Evolutionary conservation across 768 basidiomycete genomes (phyloP), one percentile per base, ranked within the genome.

Genomic region (Auricularia sp.): DNA sequence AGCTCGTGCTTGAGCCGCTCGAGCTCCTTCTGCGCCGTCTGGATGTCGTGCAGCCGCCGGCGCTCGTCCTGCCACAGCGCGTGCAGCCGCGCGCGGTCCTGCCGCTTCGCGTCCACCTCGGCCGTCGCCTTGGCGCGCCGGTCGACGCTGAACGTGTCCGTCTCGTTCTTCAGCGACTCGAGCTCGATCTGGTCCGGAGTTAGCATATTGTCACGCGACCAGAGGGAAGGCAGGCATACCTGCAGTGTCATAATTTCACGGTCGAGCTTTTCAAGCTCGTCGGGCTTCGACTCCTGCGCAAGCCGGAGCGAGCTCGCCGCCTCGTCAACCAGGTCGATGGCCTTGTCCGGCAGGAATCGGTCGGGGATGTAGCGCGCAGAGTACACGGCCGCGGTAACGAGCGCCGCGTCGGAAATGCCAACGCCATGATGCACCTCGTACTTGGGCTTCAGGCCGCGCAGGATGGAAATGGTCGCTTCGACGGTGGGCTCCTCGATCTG

Each of bases 401-500:
- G 78, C 2, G 93, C 91, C 14, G 83, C 81, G 70, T 97, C 93
- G 1, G 91, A 85, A 64, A 97, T 94, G 71, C 91, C 90, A 1
- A 97, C 93, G 36, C 93, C 93, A 66, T 95, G 93, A 70, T 97
- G 93, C 1, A 93, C 91, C 68, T 96, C 93, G 69, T 95, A 94
- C 51, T 86, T 80, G 0, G 88, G 72, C 71, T 93, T 93, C 39
- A 95, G 78, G 7, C 93, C 93, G 21, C 92, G 87, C 0, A 96
- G 80, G 64, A 97, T 97, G 0, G 88, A 88, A 29, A 91, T 90
- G 0, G 91, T 91, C 0, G 87, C 85, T 62, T 89, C 86, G 10
- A 95, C 89, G 0, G 88, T 87, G 0, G 93, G 93, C 70, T 96
- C 93, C 43, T 93, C 90, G 62, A 96, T 92, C 47, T 80, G 80